Evolutionary conservation across 305 asterid species (phyloP).

Genomic region (Euphrasia arctica): DNA sequence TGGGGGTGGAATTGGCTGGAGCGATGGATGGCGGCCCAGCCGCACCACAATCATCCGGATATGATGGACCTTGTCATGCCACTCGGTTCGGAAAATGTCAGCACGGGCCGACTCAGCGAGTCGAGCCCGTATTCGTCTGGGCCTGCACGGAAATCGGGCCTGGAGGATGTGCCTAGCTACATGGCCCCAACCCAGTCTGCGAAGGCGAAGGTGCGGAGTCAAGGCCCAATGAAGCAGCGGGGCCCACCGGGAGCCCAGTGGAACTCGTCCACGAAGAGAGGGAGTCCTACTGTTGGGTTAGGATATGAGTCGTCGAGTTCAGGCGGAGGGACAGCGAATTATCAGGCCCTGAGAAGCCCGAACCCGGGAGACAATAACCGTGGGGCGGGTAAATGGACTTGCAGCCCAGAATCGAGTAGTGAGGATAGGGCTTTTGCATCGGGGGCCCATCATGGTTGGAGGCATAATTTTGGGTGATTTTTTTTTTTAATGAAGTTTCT

Average conservation of each 20-base stretch:
- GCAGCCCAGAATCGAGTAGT: constrained; percentile 64
- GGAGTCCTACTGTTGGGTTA: constrained; percentile 27
- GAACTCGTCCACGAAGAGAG: constrained; percentile 60
- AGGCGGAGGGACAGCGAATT: constrained; percentile 44
- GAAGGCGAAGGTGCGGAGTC: constrained; percentile 61
- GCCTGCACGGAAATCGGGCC: constrained; percentile 30
- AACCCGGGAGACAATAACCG: constrained; percentile 34
- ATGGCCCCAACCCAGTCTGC: constrained; percentile 92
- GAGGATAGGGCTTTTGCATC: constrained; percentile 55
- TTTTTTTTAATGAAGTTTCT: not conserved
- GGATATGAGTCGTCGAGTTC: constrained; percentile 59
- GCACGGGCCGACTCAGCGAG: constrained; percentile 34
- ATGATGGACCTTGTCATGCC: constrained; percentile 39
- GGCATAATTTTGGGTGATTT: constrained; percentile 43
- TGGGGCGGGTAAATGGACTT: constrained; percentile 49
- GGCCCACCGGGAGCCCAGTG: constrained; percentile 48
- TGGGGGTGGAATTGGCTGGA: constrained; percentile 96
- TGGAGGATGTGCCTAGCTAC: constrained; percentile 55
- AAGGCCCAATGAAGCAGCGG: constrained; percentile 41
- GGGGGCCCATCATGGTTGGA: constrained; percentile 41
- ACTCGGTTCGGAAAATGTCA: constrained; percentile 39
- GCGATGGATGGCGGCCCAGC: constrained; percentile 70
- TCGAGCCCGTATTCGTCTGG: constrained; percentile 46
- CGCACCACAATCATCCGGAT: no score
- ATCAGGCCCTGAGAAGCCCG: constrained; percentile 67